A percentile compares a stretch with the other conserved stretches of the same genome.
Conservation (phyloP, 208 protist species). For the Borovskyia barvae region DNA sequence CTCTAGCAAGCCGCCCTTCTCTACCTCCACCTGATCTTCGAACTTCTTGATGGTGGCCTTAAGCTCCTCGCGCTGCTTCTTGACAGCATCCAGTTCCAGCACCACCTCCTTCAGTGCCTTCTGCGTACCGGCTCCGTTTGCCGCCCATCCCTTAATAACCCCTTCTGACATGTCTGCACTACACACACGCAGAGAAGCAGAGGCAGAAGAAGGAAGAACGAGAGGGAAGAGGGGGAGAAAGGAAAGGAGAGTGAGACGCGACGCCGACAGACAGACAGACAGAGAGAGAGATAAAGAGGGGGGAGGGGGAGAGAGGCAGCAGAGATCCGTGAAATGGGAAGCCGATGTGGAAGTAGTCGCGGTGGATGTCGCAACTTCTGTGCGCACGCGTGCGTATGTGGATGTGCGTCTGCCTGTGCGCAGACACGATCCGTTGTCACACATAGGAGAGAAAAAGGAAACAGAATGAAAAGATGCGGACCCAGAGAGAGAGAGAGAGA, state of each 20-base stretch:
- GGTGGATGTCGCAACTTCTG: too few species aligned
- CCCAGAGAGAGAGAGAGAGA: too few species aligned
- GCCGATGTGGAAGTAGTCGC: too few species aligned
- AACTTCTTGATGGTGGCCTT: slow-evolving; percentile 51
- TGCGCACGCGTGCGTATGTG: too few species aligned
- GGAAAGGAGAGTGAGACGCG: background rate
- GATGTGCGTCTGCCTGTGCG: too few species aligned
- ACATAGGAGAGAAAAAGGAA: too few species aligned
- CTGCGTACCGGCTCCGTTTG: slow-evolving; percentile 74
- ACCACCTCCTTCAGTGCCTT: slow-evolving; percentile 51
- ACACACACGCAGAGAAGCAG: background rate
- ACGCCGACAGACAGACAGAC: too few species aligned
- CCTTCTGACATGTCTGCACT: slow-evolving; percentile 27
- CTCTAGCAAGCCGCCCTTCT: slow-evolving; percentile 63
- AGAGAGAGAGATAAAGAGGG: too few species aligned
- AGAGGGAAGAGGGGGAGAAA: background rate
- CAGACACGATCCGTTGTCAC: too few species aligned
- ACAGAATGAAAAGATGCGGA: too few species aligned
- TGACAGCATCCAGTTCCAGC: slow-evolving; percentile 47
- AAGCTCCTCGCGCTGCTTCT: slow-evolving; percentile 35
- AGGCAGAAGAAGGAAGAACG: background rate
- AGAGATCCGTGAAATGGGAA: too few species aligned
- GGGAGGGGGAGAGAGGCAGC: too few species aligned
- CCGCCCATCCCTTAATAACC: slow-evolving; percentile 57
- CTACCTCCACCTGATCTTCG: slow-evolving; percentile 43